Evolutionary conservation across 106 monocot species (phyloP).

Genomic region (Agapanthus africanus): DNA sequence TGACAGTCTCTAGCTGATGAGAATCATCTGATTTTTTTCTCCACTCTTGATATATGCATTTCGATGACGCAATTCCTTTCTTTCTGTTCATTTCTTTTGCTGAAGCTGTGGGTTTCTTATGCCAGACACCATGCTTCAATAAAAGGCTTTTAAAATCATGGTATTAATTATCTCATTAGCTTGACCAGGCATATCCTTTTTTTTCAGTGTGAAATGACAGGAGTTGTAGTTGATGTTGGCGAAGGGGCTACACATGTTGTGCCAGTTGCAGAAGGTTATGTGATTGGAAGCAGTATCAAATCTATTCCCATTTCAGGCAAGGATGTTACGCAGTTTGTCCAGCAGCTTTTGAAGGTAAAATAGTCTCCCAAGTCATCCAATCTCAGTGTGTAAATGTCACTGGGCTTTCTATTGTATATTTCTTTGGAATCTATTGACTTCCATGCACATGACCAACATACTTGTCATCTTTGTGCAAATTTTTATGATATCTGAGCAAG

Average conservation of each 20-base stretch:
- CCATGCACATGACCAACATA: too few species aligned
- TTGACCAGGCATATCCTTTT: neutral
- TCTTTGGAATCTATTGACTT: too few species aligned
- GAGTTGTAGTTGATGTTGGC: conserved; percentile 86
- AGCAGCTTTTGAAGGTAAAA: conserved; percentile 72
- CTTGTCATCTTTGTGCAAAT: too few species aligned
- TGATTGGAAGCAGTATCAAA: conserved; percentile 86
- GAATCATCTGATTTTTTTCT: neutral
- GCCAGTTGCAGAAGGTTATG: conserved; percentile 92
- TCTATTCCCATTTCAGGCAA: conserved; percentile 90
- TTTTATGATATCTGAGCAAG: too few species aligned
- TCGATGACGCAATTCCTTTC: neutral
- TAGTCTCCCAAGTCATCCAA: too few species aligned
- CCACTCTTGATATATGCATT: neutral
- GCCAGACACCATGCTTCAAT: neutral
- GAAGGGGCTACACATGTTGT: conserved; percentile 91
- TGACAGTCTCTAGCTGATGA: neutral
- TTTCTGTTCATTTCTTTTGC: neutral
- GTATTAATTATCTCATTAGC: neutral
- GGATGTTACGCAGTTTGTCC: conserved; percentile 85
- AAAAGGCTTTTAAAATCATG: neutral
- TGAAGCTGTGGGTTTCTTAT: neutral
- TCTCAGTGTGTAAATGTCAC: too few species aligned
- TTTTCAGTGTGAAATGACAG: conserved; percentile 98
- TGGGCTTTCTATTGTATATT: too few species aligned